Evolutionary conservation across 1,284 basidiomycete genomes (phyloP).

Genomic region (Veloboletus limbatus): DNA sequence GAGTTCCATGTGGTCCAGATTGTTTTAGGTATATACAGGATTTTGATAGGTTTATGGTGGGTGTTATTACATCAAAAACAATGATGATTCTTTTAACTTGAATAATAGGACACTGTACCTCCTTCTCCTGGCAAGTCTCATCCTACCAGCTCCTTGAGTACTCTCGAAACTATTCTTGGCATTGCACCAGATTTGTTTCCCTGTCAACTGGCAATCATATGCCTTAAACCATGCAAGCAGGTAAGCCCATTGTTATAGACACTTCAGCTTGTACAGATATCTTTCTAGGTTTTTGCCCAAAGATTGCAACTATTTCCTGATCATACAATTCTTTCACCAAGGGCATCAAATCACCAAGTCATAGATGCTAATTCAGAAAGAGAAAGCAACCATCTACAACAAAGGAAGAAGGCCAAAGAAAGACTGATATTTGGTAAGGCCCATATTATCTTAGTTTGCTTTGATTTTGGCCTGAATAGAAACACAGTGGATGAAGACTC

Average conservation of each 20-base stretch:
- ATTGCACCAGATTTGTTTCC: constrained; percentile 38
- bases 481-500: constrained; percentile 13
- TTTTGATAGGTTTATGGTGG: constrained; percentile 21
- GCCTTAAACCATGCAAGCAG: constrained; percentile 38
- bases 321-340: constrained; percentile 13
- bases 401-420: too few species aligned
- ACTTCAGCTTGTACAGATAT: too few species aligned
- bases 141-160: constrained; percentile 14
- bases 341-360: background rate
- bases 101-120: constrained; percentile 22
- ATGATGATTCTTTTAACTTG: background rate
- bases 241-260: too few species aligned
- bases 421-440: constrained; percentile 19
- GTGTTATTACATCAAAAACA: background rate
- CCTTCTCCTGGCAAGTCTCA: constrained; percentile 22
- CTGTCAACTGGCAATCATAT: constrained; percentile 40
- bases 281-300: constrained; percentile 15
- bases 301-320: constrained; percentile 30
- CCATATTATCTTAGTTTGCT: background rate
- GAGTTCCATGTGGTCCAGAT: constrained; percentile 36
- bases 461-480: constrained; percentile 1
- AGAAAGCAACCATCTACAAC: too few species aligned
- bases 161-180: constrained; percentile 33
- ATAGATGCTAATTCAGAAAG: constrained; percentile 2
- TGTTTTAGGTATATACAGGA: constrained; percentile 40